A percentile compares a stretch with the other conserved stretches of the same genome.
phyloP scores from a whole-genome alignment of 805 yeast genomes.

The Pichia rugopelliculosa region DNA sequence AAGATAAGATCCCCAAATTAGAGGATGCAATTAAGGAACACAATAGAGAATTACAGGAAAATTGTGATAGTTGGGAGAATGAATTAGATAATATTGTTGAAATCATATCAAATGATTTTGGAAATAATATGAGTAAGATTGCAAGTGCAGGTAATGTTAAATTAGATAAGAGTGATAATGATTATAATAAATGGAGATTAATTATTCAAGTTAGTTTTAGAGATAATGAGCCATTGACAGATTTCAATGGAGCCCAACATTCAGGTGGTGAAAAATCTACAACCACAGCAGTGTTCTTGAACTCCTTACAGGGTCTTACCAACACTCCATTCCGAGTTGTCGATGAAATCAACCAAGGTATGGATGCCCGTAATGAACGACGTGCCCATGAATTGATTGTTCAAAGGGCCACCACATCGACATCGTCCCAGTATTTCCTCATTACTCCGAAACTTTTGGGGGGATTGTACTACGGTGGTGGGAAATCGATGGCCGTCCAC shows the following conservation, averaged over 20 bases:
- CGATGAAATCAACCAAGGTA: conserved; percentile 97
- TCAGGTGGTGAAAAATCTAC: conserved; percentile 98
- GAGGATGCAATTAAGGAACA: conserved; percentile 32
- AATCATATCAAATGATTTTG: conserved; percentile 56
- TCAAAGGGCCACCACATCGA: conserved; percentile 57
- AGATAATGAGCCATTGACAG: conserved; percentile 60
- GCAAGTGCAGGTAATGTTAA: conserved; percentile 84
- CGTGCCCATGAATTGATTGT: conserved; percentile 81
- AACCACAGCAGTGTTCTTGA: conserved; percentile 81
- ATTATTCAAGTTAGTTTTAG: conserved; percentile 83
- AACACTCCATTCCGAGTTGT: conserved; percentile 90
- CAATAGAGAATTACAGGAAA: conserved; percentile 15
- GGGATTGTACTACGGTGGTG: conserved; percentile 64
- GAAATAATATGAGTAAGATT: conserved; percentile 57
- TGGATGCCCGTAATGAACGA: conserved; percentile 91
- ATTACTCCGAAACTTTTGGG: conserved; percentile 89
- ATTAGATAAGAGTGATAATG: conserved; percentile 43
- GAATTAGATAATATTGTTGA: conserved; percentile 45
- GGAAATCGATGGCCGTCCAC: conserved; percentile 63
- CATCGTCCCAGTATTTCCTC: conserved; percentile 71
- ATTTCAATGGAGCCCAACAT: conserved; percentile 79
- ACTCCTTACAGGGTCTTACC: conserved; percentile 84
- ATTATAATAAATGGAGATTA: conserved; percentile 71
- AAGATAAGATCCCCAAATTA: conserved; percentile 33
- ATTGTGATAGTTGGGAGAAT: conserved; percentile 50